Percentiles rank a stretch among this genome's conserved stretches.
These are phyloP conservation scores for Olyra latifolia DNA, from an alignment of 176 grass and related monocot genomes.

Conservation along the genomic window DNA sequence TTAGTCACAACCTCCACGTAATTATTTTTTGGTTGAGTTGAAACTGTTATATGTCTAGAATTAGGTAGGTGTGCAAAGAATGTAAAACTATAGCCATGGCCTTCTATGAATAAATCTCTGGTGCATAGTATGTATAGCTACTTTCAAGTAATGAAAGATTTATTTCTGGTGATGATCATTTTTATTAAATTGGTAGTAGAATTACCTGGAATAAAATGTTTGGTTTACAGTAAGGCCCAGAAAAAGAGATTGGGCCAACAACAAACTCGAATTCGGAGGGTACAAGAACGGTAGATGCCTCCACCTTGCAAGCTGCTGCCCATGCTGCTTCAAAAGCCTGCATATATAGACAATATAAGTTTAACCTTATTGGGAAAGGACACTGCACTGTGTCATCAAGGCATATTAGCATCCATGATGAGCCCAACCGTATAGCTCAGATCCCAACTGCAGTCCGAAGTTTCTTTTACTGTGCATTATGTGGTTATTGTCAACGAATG, in stretches of 20 bases:
- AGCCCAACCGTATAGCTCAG: background rate
- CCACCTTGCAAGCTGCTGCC: conserved; percentile 80
- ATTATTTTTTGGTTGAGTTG: background rate
- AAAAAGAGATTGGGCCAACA: conserved; percentile 88
- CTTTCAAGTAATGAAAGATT: background rate
- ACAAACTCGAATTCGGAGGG: conserved; percentile 66
- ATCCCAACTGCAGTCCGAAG: background rate
- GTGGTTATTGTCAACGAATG: background rate
- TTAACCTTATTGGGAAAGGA: conserved; percentile 5
- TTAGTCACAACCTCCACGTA: background rate
- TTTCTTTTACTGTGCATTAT: background rate
- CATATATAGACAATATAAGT: conserved; percentile 15
- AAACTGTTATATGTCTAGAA: background rate
- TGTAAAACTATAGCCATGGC: background rate
- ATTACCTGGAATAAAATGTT: conserved; percentile 93
- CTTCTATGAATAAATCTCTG: background rate
- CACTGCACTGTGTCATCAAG: background rate
- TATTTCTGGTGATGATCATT: background rate
- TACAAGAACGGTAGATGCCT: conserved; percentile 73
- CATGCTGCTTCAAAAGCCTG: conserved; percentile 92
- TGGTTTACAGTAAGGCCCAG: conserved; percentile 76
- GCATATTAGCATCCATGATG: background rate
- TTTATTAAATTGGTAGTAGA: background rate
- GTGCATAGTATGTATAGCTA: background rate
- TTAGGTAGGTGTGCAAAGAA: background rate